Conservation (phyloP, 805 yeast species). For the Zygotorulaspora florentina region DNA sequence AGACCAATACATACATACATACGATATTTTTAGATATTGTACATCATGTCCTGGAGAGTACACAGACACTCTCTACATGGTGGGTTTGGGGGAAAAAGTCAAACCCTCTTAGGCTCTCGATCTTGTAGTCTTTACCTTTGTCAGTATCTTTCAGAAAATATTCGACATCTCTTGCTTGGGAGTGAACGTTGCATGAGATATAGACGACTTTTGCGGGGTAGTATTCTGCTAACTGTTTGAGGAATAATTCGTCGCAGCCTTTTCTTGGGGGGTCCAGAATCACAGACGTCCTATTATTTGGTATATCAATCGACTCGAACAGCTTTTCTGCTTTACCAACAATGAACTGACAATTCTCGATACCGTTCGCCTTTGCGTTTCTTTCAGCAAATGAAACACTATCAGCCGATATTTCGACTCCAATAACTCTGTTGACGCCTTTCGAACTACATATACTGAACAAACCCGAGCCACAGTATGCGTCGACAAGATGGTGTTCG, state of each 20-base stretch:
- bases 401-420: slow-evolving; percentile 91
- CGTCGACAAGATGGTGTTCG: slow-evolving; percentile 77
- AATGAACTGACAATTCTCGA: slow-evolving; percentile 75
- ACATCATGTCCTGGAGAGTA: slow-evolving; percentile 39
- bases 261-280: slow-evolving; percentile 96
- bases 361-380: slow-evolving; percentile 72
- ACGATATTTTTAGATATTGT: no score
- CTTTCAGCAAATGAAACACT: slow-evolving; percentile 81
- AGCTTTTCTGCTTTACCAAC: slow-evolving; percentile 91
- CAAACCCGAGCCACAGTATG: slow-evolving; percentile 94
- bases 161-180: slow-evolving; percentile 92
- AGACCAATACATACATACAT: background rate
- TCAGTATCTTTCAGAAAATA: slow-evolving; percentile 67
- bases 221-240: slow-evolving; percentile 79
- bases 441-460: slow-evolving; percentile 82
- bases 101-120: slow-evolving; percentile 87
- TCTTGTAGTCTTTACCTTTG: slow-evolving; percentile 56
- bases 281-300: slow-evolving; percentile 73
- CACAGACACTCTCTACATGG: slow-evolving; percentile 87
- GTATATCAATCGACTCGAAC: slow-evolving; percentile 73
- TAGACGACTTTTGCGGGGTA: slow-evolving; percentile 86
- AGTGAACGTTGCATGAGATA: slow-evolving; percentile 94
- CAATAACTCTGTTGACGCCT: slow-evolving; percentile 79
- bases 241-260: slow-evolving; percentile 87
- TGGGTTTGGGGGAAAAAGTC: slow-evolving; percentile 96